A percentile compares a stretch with the other conserved stretches of the same genome.
These are phyloP conservation scores for Multifurca ochricompacta DNA, from an alignment of 768 basidiomycete genomes.

Conservation along the genomic window DNA sequence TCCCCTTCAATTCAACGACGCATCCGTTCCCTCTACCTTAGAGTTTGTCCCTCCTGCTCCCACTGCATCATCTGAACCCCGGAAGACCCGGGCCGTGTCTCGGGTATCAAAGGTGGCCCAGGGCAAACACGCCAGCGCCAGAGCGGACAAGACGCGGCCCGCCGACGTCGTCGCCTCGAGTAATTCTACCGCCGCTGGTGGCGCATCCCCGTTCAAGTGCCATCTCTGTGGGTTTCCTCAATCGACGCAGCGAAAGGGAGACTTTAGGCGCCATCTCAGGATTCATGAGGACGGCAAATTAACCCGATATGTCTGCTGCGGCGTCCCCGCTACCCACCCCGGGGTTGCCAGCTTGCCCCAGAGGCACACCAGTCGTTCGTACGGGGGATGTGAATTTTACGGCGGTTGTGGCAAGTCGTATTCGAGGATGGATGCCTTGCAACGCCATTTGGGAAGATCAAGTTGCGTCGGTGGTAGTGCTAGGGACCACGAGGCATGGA, in stretches of 20 bases:
- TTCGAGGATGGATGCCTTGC: constrained; percentile 12
- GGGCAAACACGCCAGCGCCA: not conserved
- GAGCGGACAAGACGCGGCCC: not conserved
- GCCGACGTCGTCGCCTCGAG: not conserved
- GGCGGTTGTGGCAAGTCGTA: constrained; percentile 12
- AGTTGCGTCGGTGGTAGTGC: not conserved
- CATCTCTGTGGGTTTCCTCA: not conserved
- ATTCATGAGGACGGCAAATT: not conserved
- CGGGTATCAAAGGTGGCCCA: not conserved
- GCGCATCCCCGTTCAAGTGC: not conserved
- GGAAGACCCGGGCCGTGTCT: not conserved
- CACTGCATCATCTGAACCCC: not conserved
- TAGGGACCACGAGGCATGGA: constrained; percentile 8
- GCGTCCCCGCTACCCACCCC: not conserved
- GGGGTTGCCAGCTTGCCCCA: not conserved
- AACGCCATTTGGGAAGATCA: constrained; percentile 7
- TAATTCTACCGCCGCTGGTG: not conserved
- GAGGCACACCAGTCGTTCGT: not conserved
- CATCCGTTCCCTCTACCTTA: not conserved
- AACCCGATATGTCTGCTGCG: constrained; percentile 10
- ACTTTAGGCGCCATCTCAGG: constrained; percentile 5
- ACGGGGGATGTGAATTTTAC: not conserved
- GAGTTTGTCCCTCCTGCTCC: not conserved
- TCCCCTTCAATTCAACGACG: not conserved
- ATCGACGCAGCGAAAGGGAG: constrained; percentile 2